A percentile compares a stretch with the other conserved stretches of the same genome.
phyloP scores from a whole-genome alignment of 805 yeast genomes.

The Clavispora vitiphila region DNA sequence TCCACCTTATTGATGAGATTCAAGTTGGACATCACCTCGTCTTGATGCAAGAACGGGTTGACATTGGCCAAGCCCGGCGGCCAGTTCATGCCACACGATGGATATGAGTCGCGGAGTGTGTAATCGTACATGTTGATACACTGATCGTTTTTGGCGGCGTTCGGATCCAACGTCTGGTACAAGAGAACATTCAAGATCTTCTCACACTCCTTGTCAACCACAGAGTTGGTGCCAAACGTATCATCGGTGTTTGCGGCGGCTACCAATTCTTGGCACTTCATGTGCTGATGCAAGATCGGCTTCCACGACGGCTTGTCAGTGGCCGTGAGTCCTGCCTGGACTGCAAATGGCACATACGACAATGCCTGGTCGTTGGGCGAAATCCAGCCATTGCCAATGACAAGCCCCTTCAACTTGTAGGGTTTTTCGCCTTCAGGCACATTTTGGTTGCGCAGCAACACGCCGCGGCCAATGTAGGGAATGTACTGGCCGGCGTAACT shows the following conservation, averaged over 20 bases:
- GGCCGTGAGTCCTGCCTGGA: conserved; percentile 52
- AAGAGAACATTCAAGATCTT: conserved; percentile 38
- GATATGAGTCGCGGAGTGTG: conserved; percentile 64
- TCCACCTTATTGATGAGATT: conserved; percentile 38
- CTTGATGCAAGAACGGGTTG: conserved; percentile 44
- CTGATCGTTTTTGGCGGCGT: conserved; percentile 33
- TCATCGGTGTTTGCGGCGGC: conserved; percentile 6
- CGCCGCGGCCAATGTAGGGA: conserved; percentile 73
- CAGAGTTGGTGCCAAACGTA: conserved; percentile 3
- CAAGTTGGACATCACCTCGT: conserved; percentile 45
- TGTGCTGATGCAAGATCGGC: conserved; percentile 45
- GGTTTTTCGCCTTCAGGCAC: conserved; percentile 7
- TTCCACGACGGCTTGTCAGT: conserved; percentile 35
- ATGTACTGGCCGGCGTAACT: conserved; percentile 96
- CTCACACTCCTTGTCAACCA: conserved; percentile 37
- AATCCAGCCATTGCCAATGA: conserved; percentile 94
- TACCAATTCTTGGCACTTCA: conserved; percentile 54
- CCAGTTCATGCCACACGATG: conserved; percentile 92
- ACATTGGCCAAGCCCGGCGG: conserved; percentile 58
- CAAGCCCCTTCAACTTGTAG: conserved; percentile 54
- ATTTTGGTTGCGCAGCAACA: conserved; percentile 43
- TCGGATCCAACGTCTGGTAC: conserved; percentile 21
- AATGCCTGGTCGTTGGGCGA: conserved; percentile 83
- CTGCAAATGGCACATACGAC: conserved; percentile 68
- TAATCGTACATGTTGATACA: conserved; percentile 86